Evolutionary conservation across 441 rosid species (phyloP), one percentile per base, ranked within the genome.

Genomic region (Hura crepitans): DNA sequence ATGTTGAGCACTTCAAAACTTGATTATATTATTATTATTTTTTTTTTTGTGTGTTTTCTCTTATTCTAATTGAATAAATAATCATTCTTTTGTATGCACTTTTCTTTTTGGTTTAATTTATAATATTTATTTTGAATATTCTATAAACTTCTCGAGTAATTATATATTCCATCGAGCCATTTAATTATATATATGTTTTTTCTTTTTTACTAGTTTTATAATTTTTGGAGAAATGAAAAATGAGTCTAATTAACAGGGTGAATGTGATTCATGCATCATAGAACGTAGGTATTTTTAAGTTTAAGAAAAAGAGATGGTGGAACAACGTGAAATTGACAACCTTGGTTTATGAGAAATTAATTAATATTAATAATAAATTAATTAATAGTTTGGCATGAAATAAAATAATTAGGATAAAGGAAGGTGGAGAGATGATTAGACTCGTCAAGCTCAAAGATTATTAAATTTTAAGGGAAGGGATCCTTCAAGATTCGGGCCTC

Each of bases 371-470:
- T 56, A 63, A 75, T 0, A 60, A 62, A 42, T 42, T 37, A 42
- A 53, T 31, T 28, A 23, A 60, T 5, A 28, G 13, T 4, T 51
- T 61, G 49, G 20, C 8, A 66, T 31, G 17, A 17, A 56, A 7
- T 39, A 39, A 0, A 53, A 23, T 60, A 25, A 45, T 49, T 9
- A 31, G 54, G 18, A 4, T 15, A 55, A 59, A 71, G 4, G 5
- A 67, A 66, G 73, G 85, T 76, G 81, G 81, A 75, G 62, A 46
- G 77, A 80, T 80, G 82, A 81, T 78, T 73, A 75, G 78, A 75
- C 68, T 76, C 81, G 71, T 71, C 76, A 78, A 77, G 61, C 15
- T 58, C 15, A 69, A 51, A 46, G 58, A 62, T 67, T 65, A 63
- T 46, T 70, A 77, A 74, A 75, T 68, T 68, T 65, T 53, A 74